Evolutionary conservation across 1,284 basidiomycete species (phyloP).

Genomic region (Phylloboletellus chloephorus): DNA sequence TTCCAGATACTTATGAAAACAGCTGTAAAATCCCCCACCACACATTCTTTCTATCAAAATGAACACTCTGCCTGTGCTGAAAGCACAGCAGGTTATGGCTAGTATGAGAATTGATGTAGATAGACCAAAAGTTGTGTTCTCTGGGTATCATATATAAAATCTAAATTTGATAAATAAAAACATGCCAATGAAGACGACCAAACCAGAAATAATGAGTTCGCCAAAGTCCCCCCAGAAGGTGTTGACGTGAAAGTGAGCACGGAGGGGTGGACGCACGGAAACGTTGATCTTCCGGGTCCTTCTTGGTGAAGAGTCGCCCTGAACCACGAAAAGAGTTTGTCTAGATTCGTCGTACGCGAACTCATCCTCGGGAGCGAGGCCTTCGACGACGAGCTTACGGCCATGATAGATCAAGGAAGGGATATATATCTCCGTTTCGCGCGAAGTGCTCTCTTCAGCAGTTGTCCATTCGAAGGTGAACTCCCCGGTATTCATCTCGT

Average conservation of each 20-base stretch:
- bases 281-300: constrained; percentile 47
- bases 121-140: not conserved
- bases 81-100: too few species aligned
- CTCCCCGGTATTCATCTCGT: constrained; percentile 64
- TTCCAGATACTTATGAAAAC: too few species aligned
- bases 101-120: too few species aligned
- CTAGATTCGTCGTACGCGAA: constrained; percentile 51
- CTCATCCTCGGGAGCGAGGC: constrained; percentile 43
- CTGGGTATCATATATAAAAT: constrained; percentile 23
- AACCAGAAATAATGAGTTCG: constrained; percentile 33
- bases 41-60: too few species aligned
- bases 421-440: constrained; percentile 77
- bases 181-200: constrained; percentile 33
- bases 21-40: too few species aligned
- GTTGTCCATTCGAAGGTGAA: constrained; percentile 60
- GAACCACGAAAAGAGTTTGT: constrained; percentile 65
- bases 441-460: constrained; percentile 35
- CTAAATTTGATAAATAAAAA: constrained; percentile 30
- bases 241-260: constrained; percentile 50
- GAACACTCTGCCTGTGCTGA: too few species aligned
- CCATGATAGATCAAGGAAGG: constrained; percentile 58
- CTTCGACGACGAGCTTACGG: constrained; percentile 52
- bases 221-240: constrained; percentile 63
- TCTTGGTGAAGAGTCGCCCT: constrained; percentile 40
- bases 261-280: constrained; percentile 48